Percentiles rank a stretch among this genome's conserved stretches.
Evolutionary conservation across 208 protist genomes (phyloP).

Genomic region (Trypanosoma rangeli): DNA sequence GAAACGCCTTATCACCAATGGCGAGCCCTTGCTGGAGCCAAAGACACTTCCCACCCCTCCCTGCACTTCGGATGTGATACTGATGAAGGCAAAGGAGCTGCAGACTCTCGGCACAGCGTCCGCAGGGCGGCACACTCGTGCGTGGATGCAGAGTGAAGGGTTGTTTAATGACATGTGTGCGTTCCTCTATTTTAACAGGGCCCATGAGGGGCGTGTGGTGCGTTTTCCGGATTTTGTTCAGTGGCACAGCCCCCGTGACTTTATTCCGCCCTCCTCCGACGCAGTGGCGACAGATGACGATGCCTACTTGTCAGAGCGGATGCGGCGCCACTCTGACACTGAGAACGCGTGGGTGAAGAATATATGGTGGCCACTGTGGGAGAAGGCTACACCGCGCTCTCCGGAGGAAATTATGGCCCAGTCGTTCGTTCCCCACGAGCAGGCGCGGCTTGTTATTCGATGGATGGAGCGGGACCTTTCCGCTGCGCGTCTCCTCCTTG

Average conservation of each 20-base stretch:
- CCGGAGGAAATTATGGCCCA: slow-evolving; percentile 42
- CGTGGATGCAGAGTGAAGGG: slow-evolving; percentile 56
- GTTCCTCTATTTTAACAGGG: slow-evolving; percentile 76
- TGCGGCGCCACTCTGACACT: slow-evolving; percentile 31
- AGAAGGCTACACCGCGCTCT: slow-evolving; percentile 51
- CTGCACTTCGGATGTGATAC: slow-evolving; percentile 61
- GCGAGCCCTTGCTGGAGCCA: slow-evolving; percentile 55
- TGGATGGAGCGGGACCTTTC: slow-evolving; percentile 57
- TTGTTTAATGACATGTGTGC: slow-evolving; percentile 90
- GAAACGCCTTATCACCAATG: slow-evolving; percentile 59
- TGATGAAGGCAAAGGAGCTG: slow-evolving; percentile 49
- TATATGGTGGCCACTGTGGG: slow-evolving; percentile 79
- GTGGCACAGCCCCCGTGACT: slow-evolving; percentile 87
- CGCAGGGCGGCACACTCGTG: slow-evolving; percentile 33
- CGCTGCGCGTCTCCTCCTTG: slow-evolving; percentile 36
- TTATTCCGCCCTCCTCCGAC: slow-evolving; percentile 25
- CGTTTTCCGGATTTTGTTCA: slow-evolving; percentile 89
- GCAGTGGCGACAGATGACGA: slow-evolving; percentile 17
- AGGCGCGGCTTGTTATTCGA: slow-evolving; percentile 44
- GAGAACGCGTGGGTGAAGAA: slow-evolving; percentile 27
- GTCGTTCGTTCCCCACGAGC: slow-evolving; percentile 44
- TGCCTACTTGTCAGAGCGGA: slow-evolving; percentile 72
- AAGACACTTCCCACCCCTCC: slow-evolving; percentile 53
- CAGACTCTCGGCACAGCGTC: slow-evolving; percentile 37
- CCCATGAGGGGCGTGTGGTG: slow-evolving; percentile 63